Evolutionary conservation across 75 land plant species (phyloP).

Genomic region (Isoetes taiwanensis): DNA sequence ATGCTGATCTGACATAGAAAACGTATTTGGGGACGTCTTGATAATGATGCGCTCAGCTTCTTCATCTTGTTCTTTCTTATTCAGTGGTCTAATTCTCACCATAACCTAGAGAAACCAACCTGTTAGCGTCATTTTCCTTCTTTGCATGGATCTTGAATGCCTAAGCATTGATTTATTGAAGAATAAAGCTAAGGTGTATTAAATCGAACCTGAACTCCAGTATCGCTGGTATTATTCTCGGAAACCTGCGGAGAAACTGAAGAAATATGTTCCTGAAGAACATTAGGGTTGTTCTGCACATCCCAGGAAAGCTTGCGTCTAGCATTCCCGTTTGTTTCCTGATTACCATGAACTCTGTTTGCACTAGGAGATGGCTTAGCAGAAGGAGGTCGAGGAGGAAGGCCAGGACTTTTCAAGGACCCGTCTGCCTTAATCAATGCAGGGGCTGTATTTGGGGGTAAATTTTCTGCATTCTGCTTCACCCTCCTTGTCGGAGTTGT

Average conservation of each 20-base stretch:
- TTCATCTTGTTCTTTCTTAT: constrained; percentile 31
- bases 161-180: neutral
- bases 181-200: neutral
- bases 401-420: constrained; percentile 6
- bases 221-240: constrained; percentile 6
- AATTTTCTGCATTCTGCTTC: constrained; percentile 18
- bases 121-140: neutral
- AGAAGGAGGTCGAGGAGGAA: constrained; percentile 17
- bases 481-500: constrained; percentile 5
- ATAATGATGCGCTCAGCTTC: constrained; percentile 38
- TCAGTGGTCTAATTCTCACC: constrained; percentile 46
- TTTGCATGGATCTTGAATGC: too few species aligned
- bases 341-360: constrained; percentile 1
- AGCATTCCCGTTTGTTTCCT: constrained; percentile 13
- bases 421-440: neutral
- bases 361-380: constrained; percentile 17
- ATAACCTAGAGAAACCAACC: constrained; percentile 36
- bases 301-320: constrained; percentile 26
- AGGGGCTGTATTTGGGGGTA: constrained; percentile 11
- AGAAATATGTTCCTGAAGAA: neutral
- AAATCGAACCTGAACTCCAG: neutral
- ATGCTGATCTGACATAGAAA: constrained; percentile 35
- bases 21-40: constrained; percentile 32
- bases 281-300: neutral
- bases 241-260: neutral